These are phyloP conservation scores for Lipomyces lipofer DNA, from an alignment of 805 yeast genomes.

Conservation along the genomic window DNA sequence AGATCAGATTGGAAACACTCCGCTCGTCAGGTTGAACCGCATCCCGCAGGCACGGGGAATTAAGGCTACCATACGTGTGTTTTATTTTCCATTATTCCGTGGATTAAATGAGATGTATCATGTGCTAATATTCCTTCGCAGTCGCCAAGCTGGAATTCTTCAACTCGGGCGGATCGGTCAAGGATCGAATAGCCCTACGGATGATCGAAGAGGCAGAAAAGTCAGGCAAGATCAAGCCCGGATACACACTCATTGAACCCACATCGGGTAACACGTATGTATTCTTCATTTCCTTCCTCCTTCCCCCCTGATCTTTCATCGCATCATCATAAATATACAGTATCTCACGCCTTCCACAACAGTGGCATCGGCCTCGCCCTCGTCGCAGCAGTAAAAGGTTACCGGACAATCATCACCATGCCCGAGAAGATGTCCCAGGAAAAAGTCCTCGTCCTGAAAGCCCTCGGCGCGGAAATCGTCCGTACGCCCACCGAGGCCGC, in stretches of 20 bases:
- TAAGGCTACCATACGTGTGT: slow-evolving; percentile 51
- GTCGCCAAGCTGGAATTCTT: slow-evolving; percentile 78
- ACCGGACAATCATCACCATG: slow-evolving; percentile 80
- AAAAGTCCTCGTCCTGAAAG: slow-evolving; percentile 82
- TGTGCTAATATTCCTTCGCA: slow-evolving; percentile 38
- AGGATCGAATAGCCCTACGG: slow-evolving; percentile 82
- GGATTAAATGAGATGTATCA: too few species aligned
- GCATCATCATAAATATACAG: too few species aligned
- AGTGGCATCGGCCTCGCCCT: slow-evolving; percentile 82
- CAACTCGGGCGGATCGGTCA: slow-evolving; percentile 89
- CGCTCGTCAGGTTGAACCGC: slow-evolving; percentile 69
- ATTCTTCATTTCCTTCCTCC: too few species aligned
- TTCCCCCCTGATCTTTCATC: too few species aligned
- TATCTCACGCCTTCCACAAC: too few species aligned
- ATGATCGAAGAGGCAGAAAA: slow-evolving; percentile 86
- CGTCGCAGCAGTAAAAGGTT: slow-evolving; percentile 83
- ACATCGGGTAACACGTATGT: slow-evolving; percentile 78
- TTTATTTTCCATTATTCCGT: too few species aligned
- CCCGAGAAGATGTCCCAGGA: slow-evolving; percentile 94
- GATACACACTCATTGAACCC: slow-evolving; percentile 77
- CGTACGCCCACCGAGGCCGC: slow-evolving; percentile 93
- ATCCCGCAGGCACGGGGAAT: slow-evolving; percentile 76
- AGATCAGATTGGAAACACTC: slow-evolving; percentile 84
- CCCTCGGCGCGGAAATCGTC: slow-evolving; percentile 85
- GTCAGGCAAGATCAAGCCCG: slow-evolving; percentile 77